These are phyloP conservation scores for Exophiala viscosa DNA, from an alignment of 2,329 filamentous ascomycete species.

Conservation along the genomic window DNA sequence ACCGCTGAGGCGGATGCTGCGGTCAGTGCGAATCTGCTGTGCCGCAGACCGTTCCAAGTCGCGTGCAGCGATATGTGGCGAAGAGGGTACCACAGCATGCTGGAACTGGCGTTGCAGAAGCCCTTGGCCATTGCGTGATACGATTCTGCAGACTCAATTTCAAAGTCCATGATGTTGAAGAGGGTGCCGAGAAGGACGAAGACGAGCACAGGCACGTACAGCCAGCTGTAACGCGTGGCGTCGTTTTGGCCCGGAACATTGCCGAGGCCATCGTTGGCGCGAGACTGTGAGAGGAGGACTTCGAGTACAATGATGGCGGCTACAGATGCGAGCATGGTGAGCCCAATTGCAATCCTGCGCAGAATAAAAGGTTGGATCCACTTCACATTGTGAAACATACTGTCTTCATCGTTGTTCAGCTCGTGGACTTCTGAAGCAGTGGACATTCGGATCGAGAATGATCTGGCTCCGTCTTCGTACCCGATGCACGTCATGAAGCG, in stretches of 20 bases:
- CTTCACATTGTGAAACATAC: slow-evolving; percentile 2
- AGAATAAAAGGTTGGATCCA: slow-evolving; percentile 21
- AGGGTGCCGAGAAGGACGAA: slow-evolving; percentile 22
- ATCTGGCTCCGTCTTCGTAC: slow-evolving; percentile 8
- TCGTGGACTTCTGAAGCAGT: background rate
- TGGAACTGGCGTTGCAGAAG: slow-evolving; percentile 11
- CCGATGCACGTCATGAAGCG: slow-evolving; percentile 13
- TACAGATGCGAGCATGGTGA: slow-evolving; percentile 14
- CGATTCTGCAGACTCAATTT: slow-evolving; percentile 16
- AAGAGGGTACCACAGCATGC: slow-evolving; percentile 22
- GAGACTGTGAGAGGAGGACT: slow-evolving; percentile 15
- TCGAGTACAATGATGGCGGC: slow-evolving; percentile 17
- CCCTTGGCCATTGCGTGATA: slow-evolving; percentile 19
- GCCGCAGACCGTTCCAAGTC: slow-evolving; percentile 15
- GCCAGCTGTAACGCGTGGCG: slow-evolving; percentile 21
- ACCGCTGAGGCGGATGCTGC: slow-evolving; percentile 25
- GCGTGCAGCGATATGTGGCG: slow-evolving; percentile 15
- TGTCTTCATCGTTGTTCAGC: background rate
- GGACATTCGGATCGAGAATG: slow-evolving; percentile 17
- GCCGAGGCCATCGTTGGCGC: slow-evolving; percentile 15
- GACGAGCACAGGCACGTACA: slow-evolving; percentile 28
- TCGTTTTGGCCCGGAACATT: slow-evolving; percentile 5
- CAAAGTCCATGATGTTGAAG: slow-evolving; percentile 25
- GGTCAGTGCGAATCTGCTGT: slow-evolving; percentile 19
- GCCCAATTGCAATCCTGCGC: slow-evolving; percentile 13